A percentile compares a stretch with the other conserved stretches of the same genome.
Evolutionary conservation across 1,284 basidiomycete genomes (phyloP).

Genomic region (Xerocomus minutiporus): DNA sequence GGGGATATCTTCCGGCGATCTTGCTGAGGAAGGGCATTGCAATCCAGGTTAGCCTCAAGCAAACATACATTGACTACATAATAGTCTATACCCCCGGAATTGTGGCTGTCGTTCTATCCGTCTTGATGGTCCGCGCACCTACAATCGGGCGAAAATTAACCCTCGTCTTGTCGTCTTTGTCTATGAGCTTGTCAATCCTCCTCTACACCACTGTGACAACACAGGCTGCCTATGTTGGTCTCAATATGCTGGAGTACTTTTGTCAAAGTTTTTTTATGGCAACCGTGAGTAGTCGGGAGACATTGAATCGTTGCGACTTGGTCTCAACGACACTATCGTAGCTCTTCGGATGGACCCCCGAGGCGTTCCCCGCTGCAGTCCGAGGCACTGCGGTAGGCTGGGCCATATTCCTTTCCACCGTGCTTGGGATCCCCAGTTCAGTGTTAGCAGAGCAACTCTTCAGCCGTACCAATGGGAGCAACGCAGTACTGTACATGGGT

Average conservation of each 20-base stretch:
- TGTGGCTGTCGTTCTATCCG: constrained; percentile 2
- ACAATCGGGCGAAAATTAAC: constrained; percentile 18
- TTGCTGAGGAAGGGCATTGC: constrained; percentile 19
- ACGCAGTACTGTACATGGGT: constrained; percentile 13
- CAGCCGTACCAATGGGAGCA: constrained; percentile 3
- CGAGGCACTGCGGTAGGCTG: constrained; percentile 16
- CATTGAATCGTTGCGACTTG: not conserved
- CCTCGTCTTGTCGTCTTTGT: constrained; percentile 13
- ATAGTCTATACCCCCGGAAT: constrained; percentile 13
- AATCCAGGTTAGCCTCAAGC: constrained; percentile 6
- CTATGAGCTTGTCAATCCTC: constrained; percentile 8
- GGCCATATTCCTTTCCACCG: constrained; percentile 2
- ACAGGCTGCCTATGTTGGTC: constrained; percentile 13
- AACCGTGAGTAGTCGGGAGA: not conserved
- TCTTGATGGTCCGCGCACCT: constrained; percentile 17
- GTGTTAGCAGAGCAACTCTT: constrained; percentile 13
- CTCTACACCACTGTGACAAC: constrained; percentile 16
- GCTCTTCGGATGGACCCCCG: constrained; percentile 20
- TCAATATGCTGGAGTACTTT: constrained; percentile 15
- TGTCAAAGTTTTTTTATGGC: constrained; percentile 15
- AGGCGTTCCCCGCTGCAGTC: constrained; percentile 15
- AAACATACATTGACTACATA: constrained; percentile 17
- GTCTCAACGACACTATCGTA: not conserved
- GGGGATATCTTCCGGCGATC: constrained; percentile 11
- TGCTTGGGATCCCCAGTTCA: constrained; percentile 7